Conservation (phyloP, 768 basidiomycete species). For the Tylopilus balloui region DNA sequence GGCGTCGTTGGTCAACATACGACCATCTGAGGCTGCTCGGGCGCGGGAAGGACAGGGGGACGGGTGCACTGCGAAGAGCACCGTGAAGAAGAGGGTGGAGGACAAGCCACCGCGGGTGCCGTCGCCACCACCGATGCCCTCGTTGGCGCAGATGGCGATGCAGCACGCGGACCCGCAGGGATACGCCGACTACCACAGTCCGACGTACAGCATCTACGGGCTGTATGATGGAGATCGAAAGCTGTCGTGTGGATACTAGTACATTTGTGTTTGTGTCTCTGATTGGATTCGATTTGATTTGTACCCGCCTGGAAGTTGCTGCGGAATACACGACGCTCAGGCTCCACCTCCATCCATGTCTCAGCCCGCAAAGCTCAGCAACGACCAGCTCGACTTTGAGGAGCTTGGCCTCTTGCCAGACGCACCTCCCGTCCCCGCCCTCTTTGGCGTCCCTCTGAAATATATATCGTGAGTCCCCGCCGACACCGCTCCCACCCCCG, state of each 20-base stretch:
- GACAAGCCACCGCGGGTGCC: constrained; percentile 78
- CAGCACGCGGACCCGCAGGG: constrained; percentile 58
- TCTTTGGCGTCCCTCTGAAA: constrained; percentile 72
- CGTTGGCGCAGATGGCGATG: constrained; percentile 70
- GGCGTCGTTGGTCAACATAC: constrained; percentile 31
- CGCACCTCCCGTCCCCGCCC: constrained; percentile 42
- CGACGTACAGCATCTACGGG: constrained; percentile 80
- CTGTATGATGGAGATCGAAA: constrained; percentile 63
- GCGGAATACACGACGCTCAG: constrained; percentile 21
- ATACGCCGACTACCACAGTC: constrained; percentile 66
- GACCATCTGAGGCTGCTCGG: constrained; percentile 21
- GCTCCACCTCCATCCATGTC: constrained; percentile 29
- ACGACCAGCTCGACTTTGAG: constrained; percentile 41
- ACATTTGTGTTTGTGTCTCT: too few species aligned
- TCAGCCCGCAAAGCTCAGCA: constrained; percentile 26
- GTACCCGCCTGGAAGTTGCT: constrained; percentile 2
- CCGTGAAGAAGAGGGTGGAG: constrained; percentile 34
- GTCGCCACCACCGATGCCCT: constrained; percentile 69
- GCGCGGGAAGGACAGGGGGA: constrained; percentile 26
- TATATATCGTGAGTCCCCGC: constrained; percentile 58
- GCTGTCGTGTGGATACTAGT: constrained; percentile 24
- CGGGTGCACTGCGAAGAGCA: constrained; percentile 10
- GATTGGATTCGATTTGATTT: too few species aligned
- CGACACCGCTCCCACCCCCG: background rate
- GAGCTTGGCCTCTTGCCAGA: constrained; percentile 42